A percentile compares a stretch with the other conserved stretches of the same genome.
Evolutionary conservation across 1,284 basidiomycete genomes (phyloP).

Genomic region (Paramarasmius palmivorus): DNA sequence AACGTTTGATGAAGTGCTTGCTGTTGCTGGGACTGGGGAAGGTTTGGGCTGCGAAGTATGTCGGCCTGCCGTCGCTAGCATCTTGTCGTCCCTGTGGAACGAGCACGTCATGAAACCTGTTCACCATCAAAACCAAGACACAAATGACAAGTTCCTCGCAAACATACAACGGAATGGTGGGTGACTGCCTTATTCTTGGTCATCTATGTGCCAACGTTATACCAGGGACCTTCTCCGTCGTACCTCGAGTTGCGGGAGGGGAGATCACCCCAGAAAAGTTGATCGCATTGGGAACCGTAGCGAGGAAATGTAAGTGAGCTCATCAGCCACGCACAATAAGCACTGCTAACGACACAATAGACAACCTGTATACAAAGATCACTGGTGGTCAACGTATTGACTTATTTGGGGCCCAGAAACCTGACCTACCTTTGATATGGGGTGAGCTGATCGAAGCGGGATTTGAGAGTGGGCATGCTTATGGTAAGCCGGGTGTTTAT

Average conservation of each 20-base stretch:
- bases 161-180: constrained; percentile 76
- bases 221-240: constrained; percentile 58
- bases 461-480: constrained; percentile 78
- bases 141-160: constrained; percentile 68
- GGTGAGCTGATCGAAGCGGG: constrained; percentile 65
- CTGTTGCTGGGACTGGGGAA: constrained; percentile 45
- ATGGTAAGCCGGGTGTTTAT: constrained; percentile 41
- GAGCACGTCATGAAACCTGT: constrained; percentile 66
- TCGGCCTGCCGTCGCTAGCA: constrained; percentile 69
- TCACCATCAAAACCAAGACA: constrained; percentile 75
- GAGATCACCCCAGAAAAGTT: constrained; percentile 73
- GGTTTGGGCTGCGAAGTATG: constrained; percentile 74
- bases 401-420: constrained; percentile 74
- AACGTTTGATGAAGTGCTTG: constrained; percentile 55
- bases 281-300: constrained; percentile 69
- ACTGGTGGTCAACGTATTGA: constrained; percentile 62
- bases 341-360: constrained; percentile 19
- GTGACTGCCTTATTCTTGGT: background rate
- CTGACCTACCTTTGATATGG: constrained; percentile 80
- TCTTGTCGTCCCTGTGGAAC: constrained; percentile 67
- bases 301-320: constrained; percentile 72
- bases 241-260: constrained; percentile 70
- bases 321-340: constrained; percentile 5
- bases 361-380: constrained; percentile 41
- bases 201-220: background rate